phyloP scores from a whole-genome alignment of 2,329 filamentous ascomycete species.

The Aspergillus hortae region DNA sequence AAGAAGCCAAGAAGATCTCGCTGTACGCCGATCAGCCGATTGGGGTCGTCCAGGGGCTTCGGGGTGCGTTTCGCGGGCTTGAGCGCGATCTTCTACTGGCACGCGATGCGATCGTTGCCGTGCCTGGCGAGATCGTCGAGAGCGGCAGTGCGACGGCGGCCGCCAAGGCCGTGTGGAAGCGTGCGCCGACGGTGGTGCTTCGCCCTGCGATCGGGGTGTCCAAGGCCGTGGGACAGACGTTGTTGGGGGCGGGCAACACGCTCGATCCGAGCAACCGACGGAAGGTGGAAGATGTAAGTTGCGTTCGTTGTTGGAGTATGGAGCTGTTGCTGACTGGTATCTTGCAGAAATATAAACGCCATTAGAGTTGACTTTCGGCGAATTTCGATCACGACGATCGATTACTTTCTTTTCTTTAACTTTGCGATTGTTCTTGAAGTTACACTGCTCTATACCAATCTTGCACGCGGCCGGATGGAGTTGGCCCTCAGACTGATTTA shows the following conservation, averaged over 20 bases:
- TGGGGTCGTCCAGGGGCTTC: constrained; percentile 79
- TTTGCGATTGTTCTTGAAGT: background rate
- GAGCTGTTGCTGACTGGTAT: background rate
- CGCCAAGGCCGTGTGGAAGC: constrained; percentile 70
- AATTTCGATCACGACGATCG: background rate
- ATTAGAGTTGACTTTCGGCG: constrained; percentile 20
- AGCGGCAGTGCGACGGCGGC: constrained; percentile 76
- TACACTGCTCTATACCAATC: background rate
- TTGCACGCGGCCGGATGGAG: too few species aligned
- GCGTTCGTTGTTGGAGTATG: background rate
- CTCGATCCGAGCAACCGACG: constrained; percentile 79
- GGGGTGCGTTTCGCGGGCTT: constrained; percentile 76
- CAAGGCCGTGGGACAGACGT: constrained; percentile 80
- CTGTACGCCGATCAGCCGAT: constrained; percentile 93
- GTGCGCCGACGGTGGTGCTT: constrained; percentile 90
- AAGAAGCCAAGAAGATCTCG: constrained; percentile 75
- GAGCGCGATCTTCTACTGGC: constrained; percentile 84
- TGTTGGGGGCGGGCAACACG: constrained; percentile 88
- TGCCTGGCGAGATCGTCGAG: constrained; percentile 87
- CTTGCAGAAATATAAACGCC: constrained; percentile 43
- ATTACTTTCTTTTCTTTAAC: background rate
- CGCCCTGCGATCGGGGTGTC: constrained; percentile 86
- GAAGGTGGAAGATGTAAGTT: constrained; percentile 82
- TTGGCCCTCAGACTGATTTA: too few species aligned
- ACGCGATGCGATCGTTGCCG: constrained; percentile 87